Conservation (phyloP, 177 flowering plant genomes). For the Vitis hybrid region DNA sequence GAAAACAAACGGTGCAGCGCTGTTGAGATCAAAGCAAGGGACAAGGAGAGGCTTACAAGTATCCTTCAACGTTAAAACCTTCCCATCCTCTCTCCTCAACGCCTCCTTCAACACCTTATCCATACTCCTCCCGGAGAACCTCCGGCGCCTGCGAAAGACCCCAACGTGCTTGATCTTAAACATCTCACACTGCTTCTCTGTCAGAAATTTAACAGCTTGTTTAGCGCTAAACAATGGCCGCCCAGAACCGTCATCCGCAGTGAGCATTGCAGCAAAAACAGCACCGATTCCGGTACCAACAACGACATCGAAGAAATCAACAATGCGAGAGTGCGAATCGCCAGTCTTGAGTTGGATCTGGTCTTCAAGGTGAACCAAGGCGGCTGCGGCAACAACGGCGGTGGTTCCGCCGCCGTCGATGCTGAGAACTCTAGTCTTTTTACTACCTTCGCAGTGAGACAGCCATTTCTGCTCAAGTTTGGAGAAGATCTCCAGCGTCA, state of each 20-base stretch:
- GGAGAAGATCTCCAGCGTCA: slow-evolving; percentile 66
- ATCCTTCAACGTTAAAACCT: slow-evolving; percentile 57
- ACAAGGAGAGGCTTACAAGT: slow-evolving; percentile 73
- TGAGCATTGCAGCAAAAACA: slow-evolving; percentile 56
- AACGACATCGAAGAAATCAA: slow-evolving; percentile 71
- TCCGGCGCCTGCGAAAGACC: slow-evolving; percentile 31
- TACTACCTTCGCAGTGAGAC: slow-evolving; percentile 40
- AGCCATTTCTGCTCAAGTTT: slow-evolving; percentile 81
- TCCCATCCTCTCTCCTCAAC: slow-evolving; percentile 40
- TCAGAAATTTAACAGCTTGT: slow-evolving; percentile 43
- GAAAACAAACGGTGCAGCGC: slow-evolving; percentile 79
- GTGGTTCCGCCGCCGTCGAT: slow-evolving; percentile 72
- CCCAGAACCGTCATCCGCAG: slow-evolving; percentile 56
- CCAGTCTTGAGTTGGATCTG: slow-evolving; percentile 56
- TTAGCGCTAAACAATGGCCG: slow-evolving; percentile 60
- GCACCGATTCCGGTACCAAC: slow-evolving; percentile 85
- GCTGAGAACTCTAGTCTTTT: slow-evolving; percentile 59
- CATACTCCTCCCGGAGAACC: slow-evolving; percentile 49
- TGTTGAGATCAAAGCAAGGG: slow-evolving; percentile 65
- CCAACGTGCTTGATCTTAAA: slow-evolving; percentile 33
- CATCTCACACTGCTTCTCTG: slow-evolving; percentile 30
- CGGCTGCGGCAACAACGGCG: slow-evolving; percentile 47
- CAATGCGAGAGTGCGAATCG: slow-evolving; percentile 51
- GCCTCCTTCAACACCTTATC: slow-evolving; percentile 43
- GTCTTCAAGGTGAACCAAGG: slow-evolving; percentile 55